Evolutionary conservation across 495 filamentous ascomycete genomes (phyloP).

Genomic region (Podospora fimiseda): DNA sequence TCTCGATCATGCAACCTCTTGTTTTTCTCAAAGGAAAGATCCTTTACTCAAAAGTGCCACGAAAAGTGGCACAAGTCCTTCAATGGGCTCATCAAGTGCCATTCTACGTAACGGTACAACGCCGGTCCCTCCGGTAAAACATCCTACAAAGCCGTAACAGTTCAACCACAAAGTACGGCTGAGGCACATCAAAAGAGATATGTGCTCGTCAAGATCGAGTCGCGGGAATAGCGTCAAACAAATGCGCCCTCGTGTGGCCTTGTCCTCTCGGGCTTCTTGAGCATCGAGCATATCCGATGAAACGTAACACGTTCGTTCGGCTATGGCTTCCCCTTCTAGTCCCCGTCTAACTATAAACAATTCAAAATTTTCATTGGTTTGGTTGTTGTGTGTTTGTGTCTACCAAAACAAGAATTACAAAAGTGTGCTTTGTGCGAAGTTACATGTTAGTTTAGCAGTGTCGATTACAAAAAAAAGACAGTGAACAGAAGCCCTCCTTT

Average conservation of each 20-base stretch:
- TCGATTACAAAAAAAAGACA: conserved; percentile 7
- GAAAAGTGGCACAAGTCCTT: not conserved
- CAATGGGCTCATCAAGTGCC: not conserved
- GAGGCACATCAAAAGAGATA: not conserved
- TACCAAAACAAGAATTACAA: not conserved
- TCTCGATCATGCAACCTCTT: not conserved
- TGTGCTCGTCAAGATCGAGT: not conserved
- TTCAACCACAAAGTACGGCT: conserved; percentile 1
- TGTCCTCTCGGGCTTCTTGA: not conserved
- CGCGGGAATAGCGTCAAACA: not conserved
- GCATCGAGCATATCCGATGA: not conserved
- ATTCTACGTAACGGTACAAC: not conserved
- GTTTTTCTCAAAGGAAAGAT: not conserved
- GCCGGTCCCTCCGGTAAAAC: not conserved
- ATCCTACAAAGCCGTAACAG: not conserved
- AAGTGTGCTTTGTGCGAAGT: too few species aligned
- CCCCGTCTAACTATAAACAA: too few species aligned
- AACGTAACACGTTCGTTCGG: not conserved
- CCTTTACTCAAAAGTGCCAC: too few species aligned
- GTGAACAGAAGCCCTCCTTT: conserved; percentile 6
- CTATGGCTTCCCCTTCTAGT: too few species aligned
- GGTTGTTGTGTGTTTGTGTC: too few species aligned
- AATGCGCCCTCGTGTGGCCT: not conserved
- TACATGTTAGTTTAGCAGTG: not conserved
- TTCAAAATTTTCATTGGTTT: not conserved